Base-by-base conservation (phyloP, 208 protist species). In the Crithidia brevicula region DNA sequence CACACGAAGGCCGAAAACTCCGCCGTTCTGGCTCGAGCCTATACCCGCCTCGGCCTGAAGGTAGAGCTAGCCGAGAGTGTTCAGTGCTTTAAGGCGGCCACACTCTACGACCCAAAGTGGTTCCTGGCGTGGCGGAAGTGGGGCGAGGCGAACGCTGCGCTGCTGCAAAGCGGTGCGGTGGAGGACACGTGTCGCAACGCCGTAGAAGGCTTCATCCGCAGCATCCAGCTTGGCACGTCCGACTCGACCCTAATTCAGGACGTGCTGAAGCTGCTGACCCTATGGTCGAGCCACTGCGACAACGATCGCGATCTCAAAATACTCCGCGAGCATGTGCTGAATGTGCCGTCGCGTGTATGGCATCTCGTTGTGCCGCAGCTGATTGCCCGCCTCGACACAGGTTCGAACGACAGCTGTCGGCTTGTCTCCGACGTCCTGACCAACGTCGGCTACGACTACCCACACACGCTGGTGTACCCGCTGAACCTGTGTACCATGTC, bases 391-490 rank as follows among this genome's bases (percentile, higher is more conserved):
- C 94, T 99, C 33, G 97, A 99, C 75, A 95, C 92, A 20, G 89
- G 86, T 20, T 81, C 91, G 0, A 66, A 89, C 20, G 72, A 79
- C n/a, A 98, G 99, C 60, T 89, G 97, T 30, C 76, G 86, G 28
- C 81, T 99, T 18, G 86, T 99, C 18, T 86, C 98, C 23, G 81
- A 98, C 18, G 80, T 99, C 18, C 75, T 99, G 3, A 82, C 75
- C 15, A 74, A 74, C 50, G 90, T 99, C 25, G 96, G 96, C 23
- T 94, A 97, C 67, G 87, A 96, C 63, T 99, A 99, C 81, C 98
- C 98, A 20, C 97, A 99, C 68, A 97, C 98, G 0, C 82, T 99
- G 22, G 91, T 99, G 30, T 99, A 99, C 87, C 98, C 99, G 61
- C 85, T 99, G 3, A 99, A 98, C 51, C 97, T 99, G 20, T 98